phyloP scores from a whole-genome alignment of 148 eudicot genomes.

The Talinum fruticosum region DNA sequence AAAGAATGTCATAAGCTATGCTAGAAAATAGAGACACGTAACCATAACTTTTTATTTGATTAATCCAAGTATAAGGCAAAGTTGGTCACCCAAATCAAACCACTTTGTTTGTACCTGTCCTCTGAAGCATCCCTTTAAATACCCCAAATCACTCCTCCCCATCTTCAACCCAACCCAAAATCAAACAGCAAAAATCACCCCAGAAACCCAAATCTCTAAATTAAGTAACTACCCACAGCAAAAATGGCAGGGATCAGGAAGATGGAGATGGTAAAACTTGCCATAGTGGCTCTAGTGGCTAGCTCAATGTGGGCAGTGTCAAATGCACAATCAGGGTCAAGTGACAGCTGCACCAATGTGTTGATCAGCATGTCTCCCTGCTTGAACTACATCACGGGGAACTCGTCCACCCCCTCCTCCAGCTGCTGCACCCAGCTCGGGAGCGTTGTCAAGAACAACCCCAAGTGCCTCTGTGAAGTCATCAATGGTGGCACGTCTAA shows the following conservation, averaged over 20 bases:
- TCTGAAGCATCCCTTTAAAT: conserved; percentile 20
- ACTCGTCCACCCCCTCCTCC: conserved; percentile 31
- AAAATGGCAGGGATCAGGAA: conserved; percentile 19
- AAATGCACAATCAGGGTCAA: conserved; percentile 21
- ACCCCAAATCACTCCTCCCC: background rate
- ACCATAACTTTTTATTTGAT: conserved; percentile 14
- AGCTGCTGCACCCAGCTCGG: conserved; percentile 39
- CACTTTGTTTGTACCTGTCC: conserved; percentile 31
- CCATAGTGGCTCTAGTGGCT: conserved; percentile 12
- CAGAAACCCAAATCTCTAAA: background rate
- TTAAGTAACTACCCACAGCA: background rate
- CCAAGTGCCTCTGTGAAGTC: conserved; percentile 43
- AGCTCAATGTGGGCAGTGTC: conserved; percentile 22
- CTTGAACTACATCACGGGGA: conserved; percentile 39
- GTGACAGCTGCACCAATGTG: conserved; percentile 28
- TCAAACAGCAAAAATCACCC: background rate
- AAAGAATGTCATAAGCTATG: background rate
- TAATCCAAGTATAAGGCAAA: conserved; percentile 5
- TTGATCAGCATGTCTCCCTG: conserved; percentile 38
- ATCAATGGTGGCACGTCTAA: conserved; percentile 37
- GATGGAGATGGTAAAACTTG: conserved; percentile 9
- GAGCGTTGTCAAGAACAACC: conserved; percentile 26
- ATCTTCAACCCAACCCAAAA: background rate
- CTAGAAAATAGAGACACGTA: conserved; percentile 21
- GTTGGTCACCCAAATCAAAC: conserved; percentile 26